phyloP scores from a whole-genome alignment of 805 yeast species.

The Pichia exigua region DNA sequence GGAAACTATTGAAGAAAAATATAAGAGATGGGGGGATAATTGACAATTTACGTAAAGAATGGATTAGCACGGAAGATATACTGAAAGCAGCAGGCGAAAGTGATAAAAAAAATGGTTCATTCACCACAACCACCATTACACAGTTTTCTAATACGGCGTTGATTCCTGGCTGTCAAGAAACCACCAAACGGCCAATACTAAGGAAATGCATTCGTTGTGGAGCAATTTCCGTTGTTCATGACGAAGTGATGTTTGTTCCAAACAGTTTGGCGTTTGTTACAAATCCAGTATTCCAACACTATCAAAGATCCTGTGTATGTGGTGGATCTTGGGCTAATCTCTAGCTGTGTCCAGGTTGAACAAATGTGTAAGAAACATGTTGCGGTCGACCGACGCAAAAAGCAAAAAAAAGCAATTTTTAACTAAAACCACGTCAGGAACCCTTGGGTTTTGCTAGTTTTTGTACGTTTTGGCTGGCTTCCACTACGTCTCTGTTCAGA shows the following conservation, averaged over 20 bases:
- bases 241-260: conserved; percentile 28
- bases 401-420: no score
- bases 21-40: conserved; percentile 24
- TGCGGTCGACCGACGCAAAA: background rate
- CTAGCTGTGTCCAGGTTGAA: no score
- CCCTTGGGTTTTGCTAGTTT: no score
- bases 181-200: conserved; percentile 11
- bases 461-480: no score
- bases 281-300: conserved; percentile 26
- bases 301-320: conserved; percentile 67
- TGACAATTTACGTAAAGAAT: conserved; percentile 27
- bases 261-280: conserved; percentile 19
- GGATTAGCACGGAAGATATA: conserved; percentile 23
- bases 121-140: background rate
- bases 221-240: conserved; percentile 29
- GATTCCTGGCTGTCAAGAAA: background rate
- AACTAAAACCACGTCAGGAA: no score
- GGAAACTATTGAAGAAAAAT: conserved; percentile 16
- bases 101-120: background rate
- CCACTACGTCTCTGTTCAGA: no score
- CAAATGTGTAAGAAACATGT: background rate
- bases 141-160: background rate
- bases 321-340: conserved; percentile 67
- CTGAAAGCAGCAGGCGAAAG: background rate
- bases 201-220: conserved; percentile 31